Evolutionary conservation across 345 rosid genomes (phyloP).

Genomic region (Hibiscus syriacus): DNA sequence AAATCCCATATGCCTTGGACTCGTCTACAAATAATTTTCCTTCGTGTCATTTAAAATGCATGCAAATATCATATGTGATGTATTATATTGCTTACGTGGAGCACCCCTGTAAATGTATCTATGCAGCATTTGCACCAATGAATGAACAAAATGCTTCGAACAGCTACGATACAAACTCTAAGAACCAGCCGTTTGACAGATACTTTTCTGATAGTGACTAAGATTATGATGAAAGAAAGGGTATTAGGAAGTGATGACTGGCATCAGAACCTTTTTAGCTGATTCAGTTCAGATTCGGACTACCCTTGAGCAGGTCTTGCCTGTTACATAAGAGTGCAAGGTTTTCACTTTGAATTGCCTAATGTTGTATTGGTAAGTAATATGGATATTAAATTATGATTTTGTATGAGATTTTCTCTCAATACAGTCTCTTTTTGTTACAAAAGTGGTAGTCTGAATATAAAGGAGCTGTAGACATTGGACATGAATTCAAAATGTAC

Average conservation of each 20-base stretch:
- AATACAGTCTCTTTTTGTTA: no score
- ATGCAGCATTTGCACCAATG: constrained; percentile 7
- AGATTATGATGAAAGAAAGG: neutral
- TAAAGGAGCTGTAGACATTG: no score
- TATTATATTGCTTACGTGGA: neutral
- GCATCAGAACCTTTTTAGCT: neutral
- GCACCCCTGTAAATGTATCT: neutral
- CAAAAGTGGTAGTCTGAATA: no score
- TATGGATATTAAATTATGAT: neutral
- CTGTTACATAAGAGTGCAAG: no score
- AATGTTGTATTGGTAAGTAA: neutral
- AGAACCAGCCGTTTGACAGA: neutral
- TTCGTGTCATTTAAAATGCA: neutral
- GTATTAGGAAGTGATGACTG: neutral
- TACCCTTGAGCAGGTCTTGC: neutral
- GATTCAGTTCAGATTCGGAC: neutral
- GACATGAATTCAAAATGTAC: no score
- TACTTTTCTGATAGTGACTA: neutral
- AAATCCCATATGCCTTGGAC: neutral
- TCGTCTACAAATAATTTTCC: neutral
- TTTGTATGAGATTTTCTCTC: no score
- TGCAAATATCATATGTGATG: neutral
- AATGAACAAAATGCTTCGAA: neutral
- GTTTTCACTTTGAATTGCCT: neutral
- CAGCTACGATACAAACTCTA: neutral